Evolutionary conservation across 108 stramenopile species (phyloP).

Genomic region (Tribonema minus): DNA sequence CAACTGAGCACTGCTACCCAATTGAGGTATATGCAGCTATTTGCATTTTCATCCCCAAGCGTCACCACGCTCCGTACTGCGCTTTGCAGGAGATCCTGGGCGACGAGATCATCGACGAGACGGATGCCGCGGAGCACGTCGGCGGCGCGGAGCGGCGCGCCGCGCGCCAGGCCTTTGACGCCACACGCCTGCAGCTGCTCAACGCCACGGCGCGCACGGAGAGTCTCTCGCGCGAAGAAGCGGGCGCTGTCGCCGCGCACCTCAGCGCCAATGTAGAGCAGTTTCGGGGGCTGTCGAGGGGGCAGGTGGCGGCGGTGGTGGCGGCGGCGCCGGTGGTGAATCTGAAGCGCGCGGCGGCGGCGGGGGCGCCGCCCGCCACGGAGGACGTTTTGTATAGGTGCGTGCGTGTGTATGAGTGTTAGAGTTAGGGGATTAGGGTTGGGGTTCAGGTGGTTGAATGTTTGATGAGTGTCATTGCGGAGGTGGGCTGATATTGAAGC

Average conservation of each 20-base stretch:
- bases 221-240: constrained; percentile 13
- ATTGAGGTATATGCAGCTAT: background rate
- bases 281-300: constrained; percentile 2
- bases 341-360: background rate
- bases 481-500: too few species aligned
- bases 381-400: background rate
- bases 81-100: constrained; percentile 69
- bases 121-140: constrained; percentile 58
- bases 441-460: too few species aligned
- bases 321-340: constrained; percentile 17
- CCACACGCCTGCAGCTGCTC: constrained; percentile 35
- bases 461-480: too few species aligned
- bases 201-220: constrained; percentile 9
- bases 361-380: background rate
- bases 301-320: constrained; percentile 14
- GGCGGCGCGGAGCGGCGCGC: background rate
- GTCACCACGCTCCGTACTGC: background rate
- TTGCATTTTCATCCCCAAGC: too few species aligned
- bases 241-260: constrained; percentile 11
- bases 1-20: background rate
- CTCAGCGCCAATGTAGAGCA: constrained; percentile 31
- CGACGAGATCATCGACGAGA: constrained; percentile 96
- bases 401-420: too few species aligned
- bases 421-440: too few species aligned
- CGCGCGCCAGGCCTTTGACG: constrained; percentile 11